Conservation (phyloP, 305 asterid genomes). For the Solanum aculeatissimum region DNA sequence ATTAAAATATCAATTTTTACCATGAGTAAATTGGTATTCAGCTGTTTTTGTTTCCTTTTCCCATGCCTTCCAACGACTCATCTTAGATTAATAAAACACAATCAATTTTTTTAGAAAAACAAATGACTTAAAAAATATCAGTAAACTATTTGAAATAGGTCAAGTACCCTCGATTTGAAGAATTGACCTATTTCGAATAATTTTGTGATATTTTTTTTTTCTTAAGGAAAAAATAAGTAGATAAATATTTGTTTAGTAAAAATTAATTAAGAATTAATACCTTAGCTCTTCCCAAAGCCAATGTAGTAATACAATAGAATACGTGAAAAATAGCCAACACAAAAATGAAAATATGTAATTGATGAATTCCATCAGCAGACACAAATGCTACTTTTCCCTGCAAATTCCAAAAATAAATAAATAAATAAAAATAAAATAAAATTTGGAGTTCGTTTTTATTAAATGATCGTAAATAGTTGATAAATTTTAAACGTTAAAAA, state of each 20-base stretch:
- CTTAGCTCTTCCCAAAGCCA: constrained; percentile 71
- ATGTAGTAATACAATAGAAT: constrained; percentile 54
- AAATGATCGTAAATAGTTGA: neutral
- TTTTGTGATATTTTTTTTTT: neutral
- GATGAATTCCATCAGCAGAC: constrained; percentile 63
- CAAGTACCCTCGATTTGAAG: no score
- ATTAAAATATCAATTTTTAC: constrained; percentile 6
- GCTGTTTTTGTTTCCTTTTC: constrained; percentile 58
- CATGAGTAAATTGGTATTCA: constrained; percentile 69
- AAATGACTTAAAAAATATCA: neutral
- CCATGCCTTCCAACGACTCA: constrained; percentile 77
- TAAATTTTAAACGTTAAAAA: neutral
- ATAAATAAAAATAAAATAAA: neutral
- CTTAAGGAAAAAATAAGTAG: neutral
- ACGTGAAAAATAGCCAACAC: constrained; percentile 74
- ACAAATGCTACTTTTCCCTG: constrained; percentile 76
- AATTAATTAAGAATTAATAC: constrained; percentile 9
- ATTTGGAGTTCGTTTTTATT: neutral
- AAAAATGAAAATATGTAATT: constrained; percentile 72
- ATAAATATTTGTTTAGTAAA: neutral
- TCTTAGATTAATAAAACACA: constrained; percentile 18
- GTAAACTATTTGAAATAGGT: no score
- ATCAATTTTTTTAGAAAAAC: neutral
- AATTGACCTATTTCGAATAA: neutral
- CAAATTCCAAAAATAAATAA: neutral